Conservation (phyloP, 305 asterid genomes). For the Fraxinus sp. region DNA sequence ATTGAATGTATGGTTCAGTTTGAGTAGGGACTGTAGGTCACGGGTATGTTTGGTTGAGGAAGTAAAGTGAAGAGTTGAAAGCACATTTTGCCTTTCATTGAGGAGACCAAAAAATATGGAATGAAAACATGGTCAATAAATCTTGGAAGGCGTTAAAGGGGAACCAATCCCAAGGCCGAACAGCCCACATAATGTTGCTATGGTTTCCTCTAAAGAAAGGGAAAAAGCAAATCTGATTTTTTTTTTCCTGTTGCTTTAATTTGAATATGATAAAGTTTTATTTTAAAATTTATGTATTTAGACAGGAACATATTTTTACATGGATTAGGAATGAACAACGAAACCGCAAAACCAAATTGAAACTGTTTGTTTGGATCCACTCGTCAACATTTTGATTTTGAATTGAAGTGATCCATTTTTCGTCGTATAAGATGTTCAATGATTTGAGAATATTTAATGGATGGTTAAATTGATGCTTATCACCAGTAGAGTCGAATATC, state of each 20-base stretch:
- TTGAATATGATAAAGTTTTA: background rate
- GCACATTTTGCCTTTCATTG: background rate
- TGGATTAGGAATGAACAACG: background rate
- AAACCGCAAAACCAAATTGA: background rate
- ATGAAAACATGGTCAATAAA: background rate
- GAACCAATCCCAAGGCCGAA: conserved; percentile 6
- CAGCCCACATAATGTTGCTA: background rate
- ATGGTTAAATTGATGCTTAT: background rate
- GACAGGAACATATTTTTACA: background rate
- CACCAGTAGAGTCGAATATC: background rate
- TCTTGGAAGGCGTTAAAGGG: conserved; percentile 27
- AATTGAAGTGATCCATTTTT: background rate
- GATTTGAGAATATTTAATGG: background rate
- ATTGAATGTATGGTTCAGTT: background rate
- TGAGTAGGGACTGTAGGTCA: background rate
- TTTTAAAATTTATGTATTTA: background rate
- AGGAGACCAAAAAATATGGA: background rate
- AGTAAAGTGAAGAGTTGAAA: background rate
- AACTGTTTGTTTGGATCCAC: background rate
- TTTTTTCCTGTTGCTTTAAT: background rate
- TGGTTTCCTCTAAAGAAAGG: background rate
- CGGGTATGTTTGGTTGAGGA: background rate
- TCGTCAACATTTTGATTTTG: background rate
- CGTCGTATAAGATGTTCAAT: background rate
- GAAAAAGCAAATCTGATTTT: background rate